phyloP scores from a whole-genome alignment of 208 protist species.

The Trypanosoma vivax region DNA sequence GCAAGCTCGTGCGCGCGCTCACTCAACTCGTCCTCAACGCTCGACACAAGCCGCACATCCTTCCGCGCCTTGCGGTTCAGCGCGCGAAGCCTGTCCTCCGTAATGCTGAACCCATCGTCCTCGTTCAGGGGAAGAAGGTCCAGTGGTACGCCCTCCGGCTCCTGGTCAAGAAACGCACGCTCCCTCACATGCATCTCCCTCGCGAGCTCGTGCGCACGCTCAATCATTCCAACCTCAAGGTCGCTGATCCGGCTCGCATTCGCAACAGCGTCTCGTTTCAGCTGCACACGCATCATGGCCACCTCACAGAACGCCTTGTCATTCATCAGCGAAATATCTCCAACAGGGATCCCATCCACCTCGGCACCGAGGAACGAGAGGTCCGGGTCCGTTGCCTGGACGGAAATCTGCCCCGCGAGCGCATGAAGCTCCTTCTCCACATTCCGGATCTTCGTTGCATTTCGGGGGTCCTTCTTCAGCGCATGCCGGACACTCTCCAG shows the following conservation, averaged over 20 bases:
- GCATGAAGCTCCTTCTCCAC: constrained; percentile 34
- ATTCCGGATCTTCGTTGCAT: constrained; percentile 38
- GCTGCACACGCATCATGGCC: constrained; percentile 27
- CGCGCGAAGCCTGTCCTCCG: constrained; percentile 51
- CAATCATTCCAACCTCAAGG: constrained; percentile 63
- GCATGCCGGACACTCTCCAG: constrained; percentile 40
- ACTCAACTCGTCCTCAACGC: constrained; percentile 53
- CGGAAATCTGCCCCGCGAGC: constrained; percentile 27
- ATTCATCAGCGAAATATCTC: constrained; percentile 42
- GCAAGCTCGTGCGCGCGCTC: constrained; percentile 66
- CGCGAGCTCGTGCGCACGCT: constrained; percentile 45
- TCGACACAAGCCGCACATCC: too few relatives aligned
- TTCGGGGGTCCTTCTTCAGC: constrained; percentile 61
- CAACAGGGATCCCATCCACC: constrained; percentile 63
- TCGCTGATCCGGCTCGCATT: constrained; percentile 63
- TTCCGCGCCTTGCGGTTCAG: too few relatives aligned
- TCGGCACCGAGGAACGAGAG: constrained; percentile 53
- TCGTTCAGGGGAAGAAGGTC: constrained; percentile 43
- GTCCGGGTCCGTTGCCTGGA: constrained; percentile 24
- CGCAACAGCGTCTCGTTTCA: constrained; percentile 35
- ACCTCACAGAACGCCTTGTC: constrained; percentile 44
- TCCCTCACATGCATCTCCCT: constrained; percentile 41
- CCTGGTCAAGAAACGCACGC: constrained; percentile 51
- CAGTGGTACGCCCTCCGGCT: constrained; percentile 58
- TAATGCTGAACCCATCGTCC: constrained; percentile 44